These are phyloP conservation scores for Fusarium equiseti DNA, from an alignment of 2,329 filamentous ascomycete genomes.

Conservation along the genomic window DNA sequence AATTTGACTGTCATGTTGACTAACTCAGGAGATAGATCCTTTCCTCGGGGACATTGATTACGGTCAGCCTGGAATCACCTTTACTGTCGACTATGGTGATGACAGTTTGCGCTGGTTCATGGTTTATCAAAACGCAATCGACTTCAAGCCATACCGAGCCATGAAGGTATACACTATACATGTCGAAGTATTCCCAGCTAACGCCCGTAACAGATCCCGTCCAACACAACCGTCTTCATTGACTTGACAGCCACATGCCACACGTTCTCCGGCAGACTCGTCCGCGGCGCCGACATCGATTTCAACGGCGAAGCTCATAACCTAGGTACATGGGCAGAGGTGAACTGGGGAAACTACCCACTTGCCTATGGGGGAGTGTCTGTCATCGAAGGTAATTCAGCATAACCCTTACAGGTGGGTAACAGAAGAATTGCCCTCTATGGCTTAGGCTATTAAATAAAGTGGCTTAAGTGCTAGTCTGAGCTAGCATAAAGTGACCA, in stretches of 20 bases:
- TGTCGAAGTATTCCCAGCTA: not conserved
- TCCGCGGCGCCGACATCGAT: slow-evolving; percentile 28
- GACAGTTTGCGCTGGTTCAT: slow-evolving; percentile 33
- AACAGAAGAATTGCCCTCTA: too few species aligned
- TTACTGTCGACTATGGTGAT: slow-evolving; percentile 18
- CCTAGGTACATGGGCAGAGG: slow-evolving; percentile 37
- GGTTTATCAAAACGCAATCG: slow-evolving; percentile 38
- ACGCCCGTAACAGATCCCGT: slow-evolving; percentile 10
- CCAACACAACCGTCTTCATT: slow-evolving; percentile 37
- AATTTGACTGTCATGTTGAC: not conserved
- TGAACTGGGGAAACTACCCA: slow-evolving; percentile 37
- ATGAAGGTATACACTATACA: slow-evolving; percentile 16
- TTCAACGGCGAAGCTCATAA: slow-evolving; percentile 33
- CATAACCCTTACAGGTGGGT: not conserved
- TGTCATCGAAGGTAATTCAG: slow-evolving; percentile 34
- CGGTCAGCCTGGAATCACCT: slow-evolving; percentile 31
- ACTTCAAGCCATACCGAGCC: slow-evolving; percentile 39
- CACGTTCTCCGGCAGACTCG: slow-evolving; percentile 33
- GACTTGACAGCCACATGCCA: slow-evolving; percentile 23
- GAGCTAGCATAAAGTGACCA: too few species aligned
- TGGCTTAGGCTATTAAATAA: too few species aligned
- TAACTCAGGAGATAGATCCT: slow-evolving; percentile 12
- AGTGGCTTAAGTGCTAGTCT: too few species aligned
- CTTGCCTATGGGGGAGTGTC: slow-evolving; percentile 32
- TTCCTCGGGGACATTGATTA: slow-evolving; percentile 33